Conservation (phyloP, 352 stramenopile genomes). For the Nothophytophthora sp. region DNA sequence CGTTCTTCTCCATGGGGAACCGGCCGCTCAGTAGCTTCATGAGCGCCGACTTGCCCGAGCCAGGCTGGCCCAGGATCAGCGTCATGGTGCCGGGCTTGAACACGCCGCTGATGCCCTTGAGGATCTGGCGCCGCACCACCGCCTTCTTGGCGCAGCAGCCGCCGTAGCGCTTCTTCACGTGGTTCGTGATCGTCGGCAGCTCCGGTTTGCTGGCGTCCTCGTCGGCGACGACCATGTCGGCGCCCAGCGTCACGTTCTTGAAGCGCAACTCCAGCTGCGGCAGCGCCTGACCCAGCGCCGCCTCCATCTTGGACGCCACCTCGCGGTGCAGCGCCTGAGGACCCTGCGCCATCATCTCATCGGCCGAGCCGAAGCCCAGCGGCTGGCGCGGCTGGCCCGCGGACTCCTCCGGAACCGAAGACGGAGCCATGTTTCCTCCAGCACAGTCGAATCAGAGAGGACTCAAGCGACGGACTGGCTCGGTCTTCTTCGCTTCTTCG, state of each 20-base stretch:
- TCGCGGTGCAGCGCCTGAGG: constrained; percentile 23
- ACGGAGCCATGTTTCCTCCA: neutral
- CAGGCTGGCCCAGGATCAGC: constrained; percentile 13
- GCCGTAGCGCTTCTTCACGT: constrained; percentile 25
- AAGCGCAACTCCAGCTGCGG: constrained; percentile 37
- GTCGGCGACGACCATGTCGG: constrained; percentile 17
- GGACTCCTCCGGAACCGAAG: neutral
- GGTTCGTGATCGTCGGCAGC: constrained; percentile 39
- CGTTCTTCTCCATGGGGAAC: constrained; percentile 20
- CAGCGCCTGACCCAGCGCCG: constrained; percentile 18
- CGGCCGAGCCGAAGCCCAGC: constrained; percentile 8
- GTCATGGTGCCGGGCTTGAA: constrained; percentile 27
- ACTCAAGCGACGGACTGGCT: neutral
- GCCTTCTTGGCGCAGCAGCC: constrained; percentile 13
- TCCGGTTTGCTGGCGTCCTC: constrained; percentile 8
- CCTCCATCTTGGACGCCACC: constrained; percentile 16
- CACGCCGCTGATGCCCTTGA: constrained; percentile 19
- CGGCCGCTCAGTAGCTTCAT: constrained; percentile 27
- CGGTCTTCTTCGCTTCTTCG: neutral
- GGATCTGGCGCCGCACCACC: constrained; percentile 17
- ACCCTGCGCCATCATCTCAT: constrained; percentile 16
- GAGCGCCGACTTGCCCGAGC: constrained; percentile 23
- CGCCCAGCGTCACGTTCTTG: constrained; percentile 13
- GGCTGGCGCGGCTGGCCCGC: constrained; percentile 3
- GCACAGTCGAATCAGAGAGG: neutral